Percentiles rank a stretch among this genome's conserved stretches.
phyloP scores from a whole-genome alignment of 805 yeast genomes.

The Candida ulmi region DNA sequence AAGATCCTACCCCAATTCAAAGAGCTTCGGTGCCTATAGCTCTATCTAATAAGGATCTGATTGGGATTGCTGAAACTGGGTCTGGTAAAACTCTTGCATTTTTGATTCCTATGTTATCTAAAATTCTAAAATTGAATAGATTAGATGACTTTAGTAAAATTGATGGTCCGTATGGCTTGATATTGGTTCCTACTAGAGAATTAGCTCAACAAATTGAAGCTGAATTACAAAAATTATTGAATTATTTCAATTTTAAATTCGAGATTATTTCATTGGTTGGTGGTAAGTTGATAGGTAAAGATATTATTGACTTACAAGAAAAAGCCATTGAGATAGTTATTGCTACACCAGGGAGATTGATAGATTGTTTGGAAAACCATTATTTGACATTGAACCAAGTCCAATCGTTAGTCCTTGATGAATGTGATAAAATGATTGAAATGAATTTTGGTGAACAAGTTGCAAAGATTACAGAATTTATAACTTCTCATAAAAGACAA shows the following conservation, averaged over 20 bases:
- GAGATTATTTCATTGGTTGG: conserved; percentile 73
- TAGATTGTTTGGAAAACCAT: conserved; percentile 74
- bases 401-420: conserved; percentile 75
- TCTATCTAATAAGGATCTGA: conserved; percentile 51
- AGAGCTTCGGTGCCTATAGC: conserved; percentile 80
- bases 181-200: conserved; percentile 92
- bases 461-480: conserved; percentile 45
- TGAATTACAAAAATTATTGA: conserved; percentile 53
- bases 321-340: conserved; percentile 72
- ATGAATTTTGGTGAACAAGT: conserved; percentile 89
- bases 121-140: conserved; percentile 41
- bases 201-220: conserved; percentile 79
- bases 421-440: conserved; percentile 94
- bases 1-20: conserved; percentile 85
- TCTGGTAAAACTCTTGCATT: conserved; percentile 91
- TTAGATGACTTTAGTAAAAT: conserved; percentile 38
- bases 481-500: conserved; percentile 47
- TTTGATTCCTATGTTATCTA: conserved; percentile 63
- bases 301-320: conserved; percentile 48
- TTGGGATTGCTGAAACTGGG: conserved; percentile 96
- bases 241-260: conserved; percentile 34
- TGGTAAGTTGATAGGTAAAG: conserved; percentile 80
- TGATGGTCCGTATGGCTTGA: conserved; percentile 69
- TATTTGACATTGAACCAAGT: conserved; percentile 56
- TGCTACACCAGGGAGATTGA: conserved; percentile 91